phyloP scores from a whole-genome alignment of 129 eudicot genomes.

The Flaveria brownii region DNA sequence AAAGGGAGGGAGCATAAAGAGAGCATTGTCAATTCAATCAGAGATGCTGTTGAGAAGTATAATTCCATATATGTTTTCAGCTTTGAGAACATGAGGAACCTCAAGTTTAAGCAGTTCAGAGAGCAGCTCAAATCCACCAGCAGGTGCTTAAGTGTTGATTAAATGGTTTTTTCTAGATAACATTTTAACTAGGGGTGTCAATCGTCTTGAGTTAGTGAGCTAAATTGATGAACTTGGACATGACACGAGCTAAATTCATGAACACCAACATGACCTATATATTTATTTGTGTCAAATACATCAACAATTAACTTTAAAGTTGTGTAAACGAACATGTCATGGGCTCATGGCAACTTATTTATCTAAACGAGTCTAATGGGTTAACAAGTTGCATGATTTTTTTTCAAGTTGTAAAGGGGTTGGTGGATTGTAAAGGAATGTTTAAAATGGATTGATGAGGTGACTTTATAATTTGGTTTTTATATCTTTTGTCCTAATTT shows the following conservation, averaged over 20 bases:
- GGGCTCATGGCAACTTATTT: not conserved
- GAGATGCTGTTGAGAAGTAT: slow-evolving; percentile 75
- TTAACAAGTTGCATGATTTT: not conserved
- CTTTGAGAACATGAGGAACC: slow-evolving; percentile 95
- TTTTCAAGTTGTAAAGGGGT: not conserved
- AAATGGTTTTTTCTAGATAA: not conserved
- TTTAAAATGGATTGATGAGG: no score
- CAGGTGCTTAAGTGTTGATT: slow-evolving; percentile 46
- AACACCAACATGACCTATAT: not conserved
- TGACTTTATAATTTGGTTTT: no score
- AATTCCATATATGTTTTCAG: slow-evolving; percentile 69
- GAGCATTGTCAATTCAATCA: slow-evolving; percentile 61
- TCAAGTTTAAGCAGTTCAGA: slow-evolving; percentile 90
- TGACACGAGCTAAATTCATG: not conserved
- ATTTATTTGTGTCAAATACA: not conserved
- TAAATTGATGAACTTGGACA: not conserved
- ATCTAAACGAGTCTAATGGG: not conserved
- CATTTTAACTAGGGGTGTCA: not conserved
- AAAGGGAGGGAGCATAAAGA: slow-evolving; percentile 96
- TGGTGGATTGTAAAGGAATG: not conserved
- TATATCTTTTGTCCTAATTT: not conserved
- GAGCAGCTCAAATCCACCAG: slow-evolving; percentile 72
- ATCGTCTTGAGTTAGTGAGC: not conserved
- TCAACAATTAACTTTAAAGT: not conserved
- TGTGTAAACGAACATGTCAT: not conserved